Evolutionary conservation across 2,329 filamentous ascomycete species (phyloP), one percentile per base, ranked within the genome.

Genomic region (Colletotrichum sp.): DNA sequence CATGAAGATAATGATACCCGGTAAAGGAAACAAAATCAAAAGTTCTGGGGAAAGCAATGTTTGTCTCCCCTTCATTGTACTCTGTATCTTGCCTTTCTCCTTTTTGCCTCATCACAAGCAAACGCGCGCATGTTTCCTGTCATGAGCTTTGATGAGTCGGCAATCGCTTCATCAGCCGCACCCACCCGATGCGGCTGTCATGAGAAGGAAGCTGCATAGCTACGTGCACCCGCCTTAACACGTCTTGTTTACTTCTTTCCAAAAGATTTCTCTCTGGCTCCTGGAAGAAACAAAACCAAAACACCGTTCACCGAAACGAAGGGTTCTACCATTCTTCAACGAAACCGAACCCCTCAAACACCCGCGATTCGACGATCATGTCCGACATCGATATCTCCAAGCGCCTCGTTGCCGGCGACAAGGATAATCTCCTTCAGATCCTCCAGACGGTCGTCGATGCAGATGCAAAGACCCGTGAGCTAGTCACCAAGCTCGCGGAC

Each of bases 1-100:
- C 78, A 78, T 88, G 74, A 77, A 78, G 70, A 74, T 64, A 77
- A 81, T 81, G 79, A 82, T 82, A 79, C 78, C 80, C 82, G 69
- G 57, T 74, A 76, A 52, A 69, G 55, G 62, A 44, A 60, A 62
- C 12, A 39, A 39, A 71, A 66, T 75, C 15, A 44, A 63, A 65
- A 24, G 5, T 18, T 15, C 28, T 15, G 13, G 34, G 57, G 9
- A 34, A 26, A 34, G n/a, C 21, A 15, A 12, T 36, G 30, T 44
- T 34, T 39, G 21, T 30, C 49, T 34, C 30, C 64, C 55, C 55
- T n/a, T 6, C 55, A 26, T 49, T 49, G 57, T 71, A 64, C 24
- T 18, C 3, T 49, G 18, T 13, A 21, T 0, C n/a, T 3, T 4
- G 0, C 0, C 18, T 49, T n/a, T 49, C n/a, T 49, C 0, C 6